phyloP scores from a whole-genome alignment of 345 rosid species.

The Salix caprea region DNA sequence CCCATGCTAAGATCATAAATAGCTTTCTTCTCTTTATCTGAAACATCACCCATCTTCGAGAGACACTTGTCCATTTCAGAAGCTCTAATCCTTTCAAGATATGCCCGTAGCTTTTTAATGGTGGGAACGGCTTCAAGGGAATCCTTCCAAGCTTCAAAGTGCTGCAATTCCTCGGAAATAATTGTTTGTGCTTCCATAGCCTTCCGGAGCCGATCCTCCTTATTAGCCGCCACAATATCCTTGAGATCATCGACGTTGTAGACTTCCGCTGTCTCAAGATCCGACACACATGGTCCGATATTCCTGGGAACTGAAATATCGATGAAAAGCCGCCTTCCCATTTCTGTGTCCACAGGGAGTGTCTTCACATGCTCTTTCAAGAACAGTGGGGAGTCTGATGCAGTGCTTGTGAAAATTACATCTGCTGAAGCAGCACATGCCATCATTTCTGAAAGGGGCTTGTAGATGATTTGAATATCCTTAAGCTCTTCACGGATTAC shows the following conservation, averaged over 20 bases:
- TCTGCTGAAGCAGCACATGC: conserved; percentile 19
- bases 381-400: conserved; percentile 22
- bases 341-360: conserved; percentile 2
- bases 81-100: conserved; percentile 22
- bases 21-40: conserved; percentile 11
- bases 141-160: conserved; percentile 30
- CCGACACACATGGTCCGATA: conserved; percentile 15
- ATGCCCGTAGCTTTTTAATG: conserved; percentile 19
- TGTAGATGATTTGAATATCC: conserved; percentile 15
- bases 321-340: conserved; percentile 11
- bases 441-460: conserved; percentile 21
- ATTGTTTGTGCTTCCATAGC: conserved; percentile 20
- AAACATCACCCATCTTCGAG: conserved; percentile 23
- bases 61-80: conserved; percentile 19
- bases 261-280: conserved; percentile 15
- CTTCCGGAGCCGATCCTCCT: conserved; percentile 24
- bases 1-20: conserved; percentile 22
- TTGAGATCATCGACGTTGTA: conserved; percentile 25
- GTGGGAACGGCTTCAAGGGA: conserved; percentile 24
- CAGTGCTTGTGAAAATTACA: conserved; percentile 24
- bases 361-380: conserved; percentile 9
- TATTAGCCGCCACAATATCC: conserved; percentile 23
- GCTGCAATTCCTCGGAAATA: conserved; percentile 13
- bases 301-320: conserved; percentile 28
- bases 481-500: conserved; percentile 16